Evolutionary conservation across 176 grass and related monocot species (phyloP).

Genomic region (Thinopyrum elongatum): DNA sequence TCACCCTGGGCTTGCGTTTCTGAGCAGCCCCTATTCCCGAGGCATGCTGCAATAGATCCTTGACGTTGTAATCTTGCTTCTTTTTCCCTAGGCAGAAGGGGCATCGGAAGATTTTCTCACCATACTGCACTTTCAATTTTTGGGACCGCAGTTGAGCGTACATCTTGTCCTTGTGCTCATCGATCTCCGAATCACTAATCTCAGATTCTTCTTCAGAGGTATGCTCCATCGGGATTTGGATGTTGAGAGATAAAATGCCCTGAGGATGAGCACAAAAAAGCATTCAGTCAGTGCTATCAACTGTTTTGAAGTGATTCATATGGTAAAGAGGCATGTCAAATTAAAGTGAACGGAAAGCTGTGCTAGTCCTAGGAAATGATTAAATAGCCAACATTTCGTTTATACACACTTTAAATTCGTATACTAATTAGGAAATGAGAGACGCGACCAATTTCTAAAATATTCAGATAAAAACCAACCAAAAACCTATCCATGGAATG

Average conservation of each 20-base stretch:
- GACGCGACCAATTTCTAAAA: not conserved
- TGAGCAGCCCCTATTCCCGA: conserved; percentile 56
- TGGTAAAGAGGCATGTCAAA: not conserved
- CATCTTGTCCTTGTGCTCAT: conserved; percentile 39
- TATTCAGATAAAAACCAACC: not conserved
- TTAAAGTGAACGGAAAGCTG: too few relatives aligned
- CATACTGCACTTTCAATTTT: conserved; percentile 43
- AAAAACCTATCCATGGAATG: not conserved
- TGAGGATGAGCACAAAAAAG: not conserved
- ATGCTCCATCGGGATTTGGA: conserved; percentile 43
- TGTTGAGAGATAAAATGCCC: not conserved
- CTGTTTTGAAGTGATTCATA: not conserved
- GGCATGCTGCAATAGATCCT: conserved; percentile 79
- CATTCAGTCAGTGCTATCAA: not conserved
- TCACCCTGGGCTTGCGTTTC: conserved; percentile 57
- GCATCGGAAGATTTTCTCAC: conserved; percentile 45
- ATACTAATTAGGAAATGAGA: not conserved
- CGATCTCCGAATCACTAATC: conserved; percentile 69
- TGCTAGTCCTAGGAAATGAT: not conserved
- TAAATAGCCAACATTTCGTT: not conserved
- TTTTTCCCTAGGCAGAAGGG: conserved; percentile 77
- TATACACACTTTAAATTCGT: not conserved
- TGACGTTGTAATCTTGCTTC: conserved; percentile 57
- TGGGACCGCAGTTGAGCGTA: conserved; percentile 27
- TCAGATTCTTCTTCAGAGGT: conserved; percentile 55